Conservation (phyloP, 495 filamentous ascomycete species). For the Sordaria brevicollis region DNA sequence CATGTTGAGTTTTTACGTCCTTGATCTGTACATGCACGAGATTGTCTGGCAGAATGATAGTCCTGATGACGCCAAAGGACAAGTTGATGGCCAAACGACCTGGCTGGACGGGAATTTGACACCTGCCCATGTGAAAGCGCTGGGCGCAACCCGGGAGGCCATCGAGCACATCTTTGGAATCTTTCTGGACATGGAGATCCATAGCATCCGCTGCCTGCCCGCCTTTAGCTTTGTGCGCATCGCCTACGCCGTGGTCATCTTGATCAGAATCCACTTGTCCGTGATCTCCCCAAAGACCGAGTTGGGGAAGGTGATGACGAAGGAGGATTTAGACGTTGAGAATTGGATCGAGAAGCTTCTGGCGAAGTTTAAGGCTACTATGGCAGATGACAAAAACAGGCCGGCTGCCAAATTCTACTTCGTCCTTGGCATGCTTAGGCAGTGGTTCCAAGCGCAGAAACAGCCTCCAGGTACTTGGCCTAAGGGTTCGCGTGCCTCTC, state of each 20-base stretch:
- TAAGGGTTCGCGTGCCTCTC: background rate
- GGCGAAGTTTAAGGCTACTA: constrained; percentile 53
- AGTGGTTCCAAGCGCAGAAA: constrained; percentile 52
- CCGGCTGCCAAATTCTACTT: constrained; percentile 68
- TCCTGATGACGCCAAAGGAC: constrained; percentile 47
- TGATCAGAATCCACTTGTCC: constrained; percentile 82
- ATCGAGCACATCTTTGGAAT: constrained; percentile 67
- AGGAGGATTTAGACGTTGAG: constrained; percentile 64
- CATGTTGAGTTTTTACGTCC: constrained; percentile 48
- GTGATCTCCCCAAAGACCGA: constrained; percentile 56
- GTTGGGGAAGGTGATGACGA: constrained; percentile 66
- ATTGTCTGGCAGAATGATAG: constrained; percentile 68
- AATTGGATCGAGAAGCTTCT: constrained; percentile 61
- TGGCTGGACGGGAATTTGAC: constrained; percentile 40
- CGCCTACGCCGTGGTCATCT: constrained; percentile 65
- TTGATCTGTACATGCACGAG: constrained; percentile 80
- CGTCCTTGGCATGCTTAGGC: constrained; percentile 62
- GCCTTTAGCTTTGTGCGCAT: constrained; percentile 70
- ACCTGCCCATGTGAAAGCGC: constrained; percentile 56
- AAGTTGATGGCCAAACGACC: constrained; percentile 19
- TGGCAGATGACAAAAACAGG: constrained; percentile 52
- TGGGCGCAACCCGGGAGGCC: constrained; percentile 59
- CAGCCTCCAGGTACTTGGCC: constrained; percentile 9
- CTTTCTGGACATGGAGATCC: constrained; percentile 50
- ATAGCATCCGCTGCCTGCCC: constrained; percentile 57